A percentile compares a stretch with the other conserved stretches of the same genome.
Evolutionary conservation across 345 rosid genomes (phyloP).

Genomic region (Gossypium stocksii): DNA sequence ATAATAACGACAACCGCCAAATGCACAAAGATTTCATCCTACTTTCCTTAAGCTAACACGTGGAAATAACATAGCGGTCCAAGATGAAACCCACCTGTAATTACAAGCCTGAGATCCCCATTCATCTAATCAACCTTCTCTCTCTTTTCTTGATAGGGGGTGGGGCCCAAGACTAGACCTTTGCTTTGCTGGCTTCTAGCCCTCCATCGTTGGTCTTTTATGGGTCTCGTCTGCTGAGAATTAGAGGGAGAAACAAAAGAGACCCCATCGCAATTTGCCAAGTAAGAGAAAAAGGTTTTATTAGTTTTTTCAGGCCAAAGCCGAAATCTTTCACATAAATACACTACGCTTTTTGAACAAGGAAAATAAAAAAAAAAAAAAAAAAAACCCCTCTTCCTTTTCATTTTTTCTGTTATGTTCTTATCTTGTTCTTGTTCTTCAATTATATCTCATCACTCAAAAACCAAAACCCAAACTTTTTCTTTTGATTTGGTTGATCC

Average conservation of each 20-base stretch:
- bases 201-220: not conserved
- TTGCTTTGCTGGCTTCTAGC: not conserved
- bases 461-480: not conserved
- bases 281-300: not conserved
- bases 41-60: not conserved
- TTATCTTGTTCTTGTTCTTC: not conserved
- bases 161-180: not conserved
- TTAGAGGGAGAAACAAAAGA: not conserved
- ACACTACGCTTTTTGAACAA: not conserved
- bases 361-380: not conserved
- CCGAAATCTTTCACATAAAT: not conserved
- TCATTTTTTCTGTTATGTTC: not conserved
- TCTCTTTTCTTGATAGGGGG: not conserved
- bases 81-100: not conserved
- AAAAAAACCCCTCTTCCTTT: not conserved
- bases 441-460: conserved; percentile 11
- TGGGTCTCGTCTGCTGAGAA: not conserved
- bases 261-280: not conserved
- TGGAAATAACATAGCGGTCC: not conserved
- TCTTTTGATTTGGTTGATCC: conserved; percentile 35
- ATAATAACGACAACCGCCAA: not conserved
- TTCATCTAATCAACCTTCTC: not conserved
- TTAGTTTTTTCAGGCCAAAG: not conserved
- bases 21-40: not conserved
- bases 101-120: not conserved